Evolutionary conservation across 2,329 filamentous ascomycete genomes (phyloP).

Genomic region (Apiospora sp.): DNA sequence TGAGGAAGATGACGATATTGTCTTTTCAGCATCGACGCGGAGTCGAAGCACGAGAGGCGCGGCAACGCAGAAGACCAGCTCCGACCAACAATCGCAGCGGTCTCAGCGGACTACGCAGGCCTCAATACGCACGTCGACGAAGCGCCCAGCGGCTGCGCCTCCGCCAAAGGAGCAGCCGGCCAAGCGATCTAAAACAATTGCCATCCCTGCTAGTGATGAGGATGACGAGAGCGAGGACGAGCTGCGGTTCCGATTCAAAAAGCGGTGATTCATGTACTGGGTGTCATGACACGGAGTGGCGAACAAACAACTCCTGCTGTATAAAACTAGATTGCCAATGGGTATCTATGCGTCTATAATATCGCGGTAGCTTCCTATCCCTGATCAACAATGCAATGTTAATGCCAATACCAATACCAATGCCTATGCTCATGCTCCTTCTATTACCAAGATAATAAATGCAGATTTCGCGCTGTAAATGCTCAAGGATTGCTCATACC

Average conservation of each 20-base stretch:
- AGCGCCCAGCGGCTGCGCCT: conserved; percentile 45
- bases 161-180: conserved; percentile 45
- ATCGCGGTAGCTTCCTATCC: conserved; percentile 33
- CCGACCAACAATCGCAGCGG: conserved; percentile 27
- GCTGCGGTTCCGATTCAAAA: conserved; percentile 63
- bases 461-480: not conserved
- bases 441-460: not conserved
- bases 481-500: not conserved
- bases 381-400: conserved; percentile 35
- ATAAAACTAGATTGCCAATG: conserved; percentile 11
- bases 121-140: conserved; percentile 37
- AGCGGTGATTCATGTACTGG: conserved; percentile 48
- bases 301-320: not conserved
- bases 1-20: conserved; percentile 36
- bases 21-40: conserved; percentile 35
- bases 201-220: conserved; percentile 37
- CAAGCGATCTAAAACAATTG: conserved; percentile 43
- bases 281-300: not conserved
- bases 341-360: conserved; percentile 25
- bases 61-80: conserved; percentile 35
- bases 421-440: not conserved
- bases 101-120: conserved; percentile 36
- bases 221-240: conserved; percentile 63
- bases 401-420: conserved; percentile 1
- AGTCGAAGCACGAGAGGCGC: conserved; percentile 45